Evolutionary conservation across 805 yeast species (phyloP).

Genomic region (Cyberlindnera maclurae): DNA sequence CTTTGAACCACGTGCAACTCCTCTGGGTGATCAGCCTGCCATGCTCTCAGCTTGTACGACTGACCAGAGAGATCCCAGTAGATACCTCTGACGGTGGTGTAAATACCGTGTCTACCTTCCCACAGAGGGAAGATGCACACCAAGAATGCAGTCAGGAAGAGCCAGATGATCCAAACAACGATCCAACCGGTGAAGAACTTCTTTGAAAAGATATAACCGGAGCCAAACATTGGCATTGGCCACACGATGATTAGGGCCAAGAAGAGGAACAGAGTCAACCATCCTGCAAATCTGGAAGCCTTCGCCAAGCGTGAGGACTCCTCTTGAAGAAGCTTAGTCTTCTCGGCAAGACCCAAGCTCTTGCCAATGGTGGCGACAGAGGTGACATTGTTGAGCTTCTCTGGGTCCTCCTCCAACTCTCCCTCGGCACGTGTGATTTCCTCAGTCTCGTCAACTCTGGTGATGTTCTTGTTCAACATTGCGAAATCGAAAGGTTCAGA

Average conservation of each 20-base stretch:
- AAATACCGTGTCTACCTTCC: slow-evolving; percentile 67
- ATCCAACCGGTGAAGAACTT: slow-evolving; percentile 87
- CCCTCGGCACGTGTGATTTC: slow-evolving; percentile 46
- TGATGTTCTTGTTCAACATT: slow-evolving; percentile 43
- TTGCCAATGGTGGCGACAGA: slow-evolving; percentile 27
- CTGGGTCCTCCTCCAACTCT: slow-evolving; percentile 13
- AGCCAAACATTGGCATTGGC: slow-evolving; percentile 96
- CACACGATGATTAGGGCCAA: slow-evolving; percentile 62
- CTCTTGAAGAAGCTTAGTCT: slow-evolving; percentile 28
- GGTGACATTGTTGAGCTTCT: slow-evolving; percentile 24
- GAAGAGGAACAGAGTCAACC: slow-evolving; percentile 54
- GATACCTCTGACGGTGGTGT: slow-evolving; percentile 62
- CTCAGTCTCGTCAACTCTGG: slow-evolving; percentile 64
- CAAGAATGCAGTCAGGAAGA: slow-evolving; percentile 55
- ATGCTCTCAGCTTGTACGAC: slow-evolving; percentile 57
- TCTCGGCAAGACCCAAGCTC: slow-evolving; percentile 19
- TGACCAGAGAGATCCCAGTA: slow-evolving; percentile 86
- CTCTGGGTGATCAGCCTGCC: slow-evolving; percentile 74
- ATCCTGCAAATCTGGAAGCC: slow-evolving; percentile 56
- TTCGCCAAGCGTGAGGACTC: slow-evolving; percentile 47
- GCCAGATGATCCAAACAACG: slow-evolving; percentile 74
- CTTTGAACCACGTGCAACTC: slow-evolving; percentile 65
- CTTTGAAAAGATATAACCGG: slow-evolving; percentile 66
- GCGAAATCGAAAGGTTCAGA: slow-evolving; percentile 74
- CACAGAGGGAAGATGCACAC: slow-evolving; percentile 65